Conservation (phyloP, 495 filamentous ascomycete species). For the Chlorociboria aeruginascens region DNA sequence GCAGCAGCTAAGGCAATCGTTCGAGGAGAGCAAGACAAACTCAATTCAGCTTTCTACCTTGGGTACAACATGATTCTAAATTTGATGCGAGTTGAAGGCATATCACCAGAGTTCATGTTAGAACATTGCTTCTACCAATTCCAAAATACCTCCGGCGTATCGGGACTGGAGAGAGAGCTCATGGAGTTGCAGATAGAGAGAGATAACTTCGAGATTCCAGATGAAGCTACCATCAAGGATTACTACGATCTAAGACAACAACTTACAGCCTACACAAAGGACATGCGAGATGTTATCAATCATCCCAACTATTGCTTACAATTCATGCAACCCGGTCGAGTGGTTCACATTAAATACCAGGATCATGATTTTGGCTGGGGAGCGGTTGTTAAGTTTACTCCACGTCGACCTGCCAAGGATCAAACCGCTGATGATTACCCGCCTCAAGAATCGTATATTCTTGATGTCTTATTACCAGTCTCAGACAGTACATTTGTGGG, state of each 20-base stretch:
- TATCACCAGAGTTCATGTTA: constrained; percentile 94
- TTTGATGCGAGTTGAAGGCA: constrained; percentile 86
- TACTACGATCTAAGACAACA: constrained; percentile 83
- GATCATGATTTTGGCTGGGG: constrained; percentile 90
- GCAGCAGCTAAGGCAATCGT: constrained; percentile 85
- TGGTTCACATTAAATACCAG: constrained; percentile 71
- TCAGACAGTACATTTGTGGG: constrained; percentile 44
- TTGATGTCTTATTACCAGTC: constrained; percentile 73
- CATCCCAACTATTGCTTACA: constrained; percentile 74
- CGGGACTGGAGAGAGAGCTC: constrained; percentile 69
- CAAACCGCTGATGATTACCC: constrained; percentile 45
- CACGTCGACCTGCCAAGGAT: constrained; percentile 46
- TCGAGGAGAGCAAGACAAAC: constrained; percentile 85
- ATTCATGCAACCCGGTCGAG: constrained; percentile 69
- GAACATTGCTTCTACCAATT: constrained; percentile 97
- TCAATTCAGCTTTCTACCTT: constrained; percentile 95
- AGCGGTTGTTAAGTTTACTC: constrained; percentile 58
- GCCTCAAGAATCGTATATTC: constrained; percentile 60
- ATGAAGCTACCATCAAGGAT: constrained; percentile 80
- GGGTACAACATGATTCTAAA: constrained; percentile 99
- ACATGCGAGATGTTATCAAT: constrained; percentile 79
- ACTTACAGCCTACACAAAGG: constrained; percentile 65
- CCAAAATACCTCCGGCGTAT: constrained; percentile 81
- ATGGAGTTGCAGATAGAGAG: constrained; percentile 58
- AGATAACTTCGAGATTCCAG: constrained; percentile 59